A percentile compares a stretch with the other conserved stretches of the same genome.
These are phyloP conservation scores for Saccharomyces pastorianus DNA, from an alignment of 1,139 yeast genomes.

Conservation along the genomic window DNA sequence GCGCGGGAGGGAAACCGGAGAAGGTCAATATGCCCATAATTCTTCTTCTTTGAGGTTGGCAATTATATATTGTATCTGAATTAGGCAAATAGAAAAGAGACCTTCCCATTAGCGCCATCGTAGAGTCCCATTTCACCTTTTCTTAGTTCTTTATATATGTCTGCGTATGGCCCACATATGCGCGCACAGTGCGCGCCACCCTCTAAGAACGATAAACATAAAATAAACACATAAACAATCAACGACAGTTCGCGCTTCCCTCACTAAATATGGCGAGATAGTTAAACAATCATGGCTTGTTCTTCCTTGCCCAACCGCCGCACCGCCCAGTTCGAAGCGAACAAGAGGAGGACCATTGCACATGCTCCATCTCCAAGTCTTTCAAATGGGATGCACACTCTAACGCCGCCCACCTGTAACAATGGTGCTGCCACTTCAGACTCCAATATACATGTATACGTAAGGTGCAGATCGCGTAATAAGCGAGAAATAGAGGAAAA, in stretches of 20 bases:
- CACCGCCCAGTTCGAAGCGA: not conserved
- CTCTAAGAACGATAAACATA: not conserved
- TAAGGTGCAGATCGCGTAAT: slow-evolving; percentile 72
- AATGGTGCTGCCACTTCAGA: slow-evolving; percentile 9
- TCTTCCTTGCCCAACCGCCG: not conserved
- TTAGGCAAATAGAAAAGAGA: not conserved
- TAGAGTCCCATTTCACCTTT: not conserved
- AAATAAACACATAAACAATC: not conserved
- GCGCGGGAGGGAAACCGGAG: too few species aligned
- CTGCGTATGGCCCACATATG: not conserved
- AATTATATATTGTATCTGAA: not conserved
- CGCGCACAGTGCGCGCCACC: not conserved
- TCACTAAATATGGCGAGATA: not conserved
- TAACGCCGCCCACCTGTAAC: not conserved
- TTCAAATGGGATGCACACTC: not conserved
- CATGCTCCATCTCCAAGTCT: not conserved
- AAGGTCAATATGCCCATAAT: not conserved
- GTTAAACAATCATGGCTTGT: not conserved
- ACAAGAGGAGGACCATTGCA: not conserved
- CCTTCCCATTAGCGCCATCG: not conserved
- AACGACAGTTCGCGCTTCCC: not conserved
- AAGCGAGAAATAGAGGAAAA: slow-evolving; percentile 57
- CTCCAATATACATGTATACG: slow-evolving; percentile 63
- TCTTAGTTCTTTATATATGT: not conserved
- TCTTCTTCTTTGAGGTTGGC: not conserved